These are phyloP conservation scores for Globisporangium spinosum DNA, from an alignment of 352 stramenopile genomes.

Conservation along the genomic window DNA sequence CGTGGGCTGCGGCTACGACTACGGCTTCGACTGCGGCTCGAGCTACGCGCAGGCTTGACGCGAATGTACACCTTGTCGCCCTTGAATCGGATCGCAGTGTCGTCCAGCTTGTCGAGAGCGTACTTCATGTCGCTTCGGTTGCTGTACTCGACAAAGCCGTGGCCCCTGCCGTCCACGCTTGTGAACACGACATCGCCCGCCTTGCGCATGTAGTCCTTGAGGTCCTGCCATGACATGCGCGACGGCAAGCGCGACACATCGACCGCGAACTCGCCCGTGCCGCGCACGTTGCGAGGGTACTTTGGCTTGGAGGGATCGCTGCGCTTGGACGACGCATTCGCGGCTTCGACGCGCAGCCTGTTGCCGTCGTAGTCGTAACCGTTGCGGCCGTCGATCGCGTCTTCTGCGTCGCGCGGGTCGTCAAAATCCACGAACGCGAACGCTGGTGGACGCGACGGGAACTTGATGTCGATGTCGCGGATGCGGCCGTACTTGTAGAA, in stretches of 20 bases:
- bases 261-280: conserved; percentile 50
- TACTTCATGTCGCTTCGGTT: conserved; percentile 73
- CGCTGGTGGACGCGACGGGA: conserved; percentile 48
- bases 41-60: conserved; percentile 29
- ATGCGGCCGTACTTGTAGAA: conserved; percentile 76
- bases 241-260: conserved; percentile 53
- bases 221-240: conserved; percentile 57
- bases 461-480: conserved; percentile 65
- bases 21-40: conserved; percentile 34
- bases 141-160: conserved; percentile 62
- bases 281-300: conserved; percentile 46
- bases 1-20: conserved; percentile 24
- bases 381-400: conserved; percentile 49
- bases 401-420: conserved; percentile 58
- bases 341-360: conserved; percentile 52
- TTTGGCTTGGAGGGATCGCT: conserved; percentile 16
- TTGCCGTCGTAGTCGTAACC: conserved; percentile 59
- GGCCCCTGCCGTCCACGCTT: conserved; percentile 64
- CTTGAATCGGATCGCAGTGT: conserved; percentile 51
- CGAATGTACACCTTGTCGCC: conserved; percentile 51
- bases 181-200: conserved; percentile 63
- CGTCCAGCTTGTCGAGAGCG: conserved; percentile 62
- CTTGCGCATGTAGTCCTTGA: conserved; percentile 70
- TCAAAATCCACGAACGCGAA: conserved; percentile 81
- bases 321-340: conserved; percentile 34